These are phyloP conservation scores for Ogataea degrootiae DNA, from an alignment of 805 yeast genomes.

Conservation along the genomic window DNA sequence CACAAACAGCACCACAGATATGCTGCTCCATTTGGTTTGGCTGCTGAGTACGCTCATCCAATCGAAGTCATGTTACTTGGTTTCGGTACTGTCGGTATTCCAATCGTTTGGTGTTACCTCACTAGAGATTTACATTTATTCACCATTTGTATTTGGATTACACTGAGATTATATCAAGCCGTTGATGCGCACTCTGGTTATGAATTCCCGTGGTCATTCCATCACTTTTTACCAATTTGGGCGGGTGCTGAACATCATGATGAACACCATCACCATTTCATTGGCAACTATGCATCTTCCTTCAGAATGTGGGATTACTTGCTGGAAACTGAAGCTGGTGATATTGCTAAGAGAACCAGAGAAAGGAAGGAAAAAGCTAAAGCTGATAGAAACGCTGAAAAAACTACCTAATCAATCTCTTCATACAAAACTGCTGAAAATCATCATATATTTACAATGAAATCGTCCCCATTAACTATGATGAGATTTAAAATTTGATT, in stretches of 20 bases:
- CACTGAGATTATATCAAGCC: conserved; percentile 88
- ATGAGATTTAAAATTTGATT: no score
- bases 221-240: conserved; percentile 92
- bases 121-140: conserved; percentile 77
- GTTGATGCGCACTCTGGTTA: conserved; percentile 97
- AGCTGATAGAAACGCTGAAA: conserved; percentile 40
- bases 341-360: conserved; percentile 69
- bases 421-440: no score
- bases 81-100: conserved; percentile 94
- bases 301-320: conserved; percentile 95
- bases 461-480: no score
- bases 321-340: conserved; percentile 87
- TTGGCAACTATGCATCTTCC: conserved; percentile 91
- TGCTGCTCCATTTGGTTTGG: conserved; percentile 95
- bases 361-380: conserved; percentile 56
- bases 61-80: conserved; percentile 88
- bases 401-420: conserved; percentile 1
- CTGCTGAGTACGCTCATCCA: conserved; percentile 98
- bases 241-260: conserved; percentile 99
- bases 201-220: conserved; percentile 95
- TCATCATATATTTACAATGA: no score
- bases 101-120: conserved; percentile 74
- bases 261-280: conserved; percentile 92
- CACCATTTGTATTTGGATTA: conserved; percentile 87
- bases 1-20: conserved; percentile 98